phyloP scores from a whole-genome alignment of 441 rosid species.

The Populus trichocarpa region DNA sequence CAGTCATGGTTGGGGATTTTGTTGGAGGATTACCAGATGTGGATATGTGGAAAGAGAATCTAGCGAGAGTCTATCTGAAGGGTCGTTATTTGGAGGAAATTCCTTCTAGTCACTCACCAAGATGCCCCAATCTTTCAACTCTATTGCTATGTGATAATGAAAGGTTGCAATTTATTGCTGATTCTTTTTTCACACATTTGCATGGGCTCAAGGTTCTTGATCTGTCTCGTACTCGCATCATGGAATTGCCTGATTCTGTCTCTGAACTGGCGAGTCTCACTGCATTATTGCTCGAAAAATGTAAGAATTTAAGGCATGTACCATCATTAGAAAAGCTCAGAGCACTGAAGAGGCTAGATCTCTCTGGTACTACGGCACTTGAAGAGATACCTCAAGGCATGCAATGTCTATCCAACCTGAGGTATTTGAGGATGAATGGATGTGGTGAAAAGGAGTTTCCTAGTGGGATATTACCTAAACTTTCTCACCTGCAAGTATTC shows the following conservation, averaged over 20 bases:
- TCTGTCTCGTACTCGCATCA: neutral
- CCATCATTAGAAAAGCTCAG: slow-evolving; percentile 21
- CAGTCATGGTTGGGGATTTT: neutral
- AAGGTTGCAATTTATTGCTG: neutral
- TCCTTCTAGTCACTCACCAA: slow-evolving; percentile 13
- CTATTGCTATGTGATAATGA: slow-evolving; percentile 15
- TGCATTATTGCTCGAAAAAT: neutral
- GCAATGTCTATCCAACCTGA: too few relatives aligned
- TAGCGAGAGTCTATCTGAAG: slow-evolving; percentile 4
- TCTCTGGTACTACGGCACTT: too few relatives aligned
- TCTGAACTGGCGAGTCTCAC: slow-evolving; percentile 16
- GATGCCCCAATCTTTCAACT: slow-evolving; percentile 20
- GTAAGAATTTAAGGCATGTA: neutral
- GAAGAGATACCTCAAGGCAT: too few relatives aligned
- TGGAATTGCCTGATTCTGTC: slow-evolving; percentile 9
- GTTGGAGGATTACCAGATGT: slow-evolving; percentile 5
- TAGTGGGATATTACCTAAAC: neutral
- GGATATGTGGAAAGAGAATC: slow-evolving; percentile 17
- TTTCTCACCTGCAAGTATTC: slow-evolving; percentile 9
- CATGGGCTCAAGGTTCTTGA: slow-evolving; percentile 12
- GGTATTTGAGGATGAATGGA: too few relatives aligned
- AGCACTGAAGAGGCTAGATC: too few relatives aligned
- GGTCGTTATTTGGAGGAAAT: neutral
- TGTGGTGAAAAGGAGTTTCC: neutral
- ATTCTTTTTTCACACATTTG: slow-evolving; percentile 8